Percentiles rank a stretch among this genome's conserved stretches.
Evolutionary conservation across 441 rosid species (phyloP).

Genomic region (Jatropha podagrica): DNA sequence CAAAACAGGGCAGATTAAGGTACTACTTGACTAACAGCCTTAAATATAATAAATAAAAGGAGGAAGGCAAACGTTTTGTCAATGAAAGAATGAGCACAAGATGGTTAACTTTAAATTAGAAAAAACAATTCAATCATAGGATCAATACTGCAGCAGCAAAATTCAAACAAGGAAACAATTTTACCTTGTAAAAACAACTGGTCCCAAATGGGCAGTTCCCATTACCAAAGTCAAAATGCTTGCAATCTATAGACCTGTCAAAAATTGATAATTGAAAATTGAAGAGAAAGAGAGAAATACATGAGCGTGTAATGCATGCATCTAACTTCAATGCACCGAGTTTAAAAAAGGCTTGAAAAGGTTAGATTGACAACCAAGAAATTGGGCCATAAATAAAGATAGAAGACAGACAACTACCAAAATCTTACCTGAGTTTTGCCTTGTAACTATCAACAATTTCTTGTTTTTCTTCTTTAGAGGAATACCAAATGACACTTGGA

Average conservation of each 20-base stretch:
- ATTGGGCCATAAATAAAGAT: background rate
- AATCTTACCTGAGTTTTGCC: slow-evolving; percentile 74
- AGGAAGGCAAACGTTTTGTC: background rate
- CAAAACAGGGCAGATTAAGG: background rate
- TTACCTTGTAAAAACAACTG: slow-evolving; percentile 97
- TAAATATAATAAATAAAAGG: background rate
- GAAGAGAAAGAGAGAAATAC: background rate
- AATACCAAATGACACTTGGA: slow-evolving; percentile 92
- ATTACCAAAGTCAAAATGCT: slow-evolving; percentile 89
- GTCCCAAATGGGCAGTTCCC: slow-evolving; percentile 95
- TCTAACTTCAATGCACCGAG: background rate
- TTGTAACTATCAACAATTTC: slow-evolving; percentile 80
- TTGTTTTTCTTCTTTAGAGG: slow-evolving; percentile 74
- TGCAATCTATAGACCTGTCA: slow-evolving; percentile 87
- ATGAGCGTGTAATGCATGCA: background rate
- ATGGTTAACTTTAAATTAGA: background rate
- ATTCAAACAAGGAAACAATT: background rate
- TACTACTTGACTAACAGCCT: background rate
- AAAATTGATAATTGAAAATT: background rate
- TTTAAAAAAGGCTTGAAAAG: background rate
- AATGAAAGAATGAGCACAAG: background rate
- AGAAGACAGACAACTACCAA: background rate
- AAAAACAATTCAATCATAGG: background rate
- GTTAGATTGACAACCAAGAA: background rate
- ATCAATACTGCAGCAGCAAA: background rate